Evolutionary conservation across 768 basidiomycete species (phyloP).

Genomic region (Pleurotus platypus): DNA sequence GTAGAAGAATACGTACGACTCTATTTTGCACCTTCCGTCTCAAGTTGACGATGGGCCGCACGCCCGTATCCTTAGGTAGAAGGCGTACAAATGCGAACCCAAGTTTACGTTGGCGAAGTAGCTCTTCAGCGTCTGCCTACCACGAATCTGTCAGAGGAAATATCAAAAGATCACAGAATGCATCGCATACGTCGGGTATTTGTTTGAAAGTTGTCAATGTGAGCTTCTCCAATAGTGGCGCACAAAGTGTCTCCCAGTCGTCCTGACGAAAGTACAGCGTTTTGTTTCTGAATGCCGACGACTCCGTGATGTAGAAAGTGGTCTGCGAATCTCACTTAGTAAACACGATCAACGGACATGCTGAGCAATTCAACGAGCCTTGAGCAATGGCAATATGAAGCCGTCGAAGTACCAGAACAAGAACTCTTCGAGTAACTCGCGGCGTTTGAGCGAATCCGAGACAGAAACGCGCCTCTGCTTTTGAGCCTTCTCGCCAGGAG

Average conservation of each 20-base stretch:
- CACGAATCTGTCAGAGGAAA: not conserved
- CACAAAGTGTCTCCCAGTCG: constrained; percentile 84
- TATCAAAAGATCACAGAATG: not conserved
- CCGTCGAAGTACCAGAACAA: constrained; percentile 94
- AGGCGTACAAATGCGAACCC: constrained; percentile 86
- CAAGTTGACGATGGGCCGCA: constrained; percentile 92
- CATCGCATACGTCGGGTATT: constrained; percentile 55
- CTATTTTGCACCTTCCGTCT: constrained; percentile 41
- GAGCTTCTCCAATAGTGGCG: constrained; percentile 77
- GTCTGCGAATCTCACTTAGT: constrained; percentile 45
- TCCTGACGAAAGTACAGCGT: constrained; percentile 93
- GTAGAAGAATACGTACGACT: constrained; percentile 20
- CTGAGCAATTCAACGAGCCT: constrained; percentile 40
- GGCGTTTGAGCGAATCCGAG: constrained; percentile 70
- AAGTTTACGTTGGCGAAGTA: constrained; percentile 68
- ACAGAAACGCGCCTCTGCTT: constrained; percentile 50
- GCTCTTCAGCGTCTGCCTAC: constrained; percentile 61
- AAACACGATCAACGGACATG: not conserved
- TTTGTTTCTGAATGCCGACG: constrained; percentile 77
- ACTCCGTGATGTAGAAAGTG: constrained; percentile 92
- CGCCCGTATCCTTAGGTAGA: constrained; percentile 92
- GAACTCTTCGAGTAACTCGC: constrained; percentile 83
- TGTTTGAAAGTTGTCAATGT: constrained; percentile 65
- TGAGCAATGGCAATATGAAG: constrained; percentile 75
- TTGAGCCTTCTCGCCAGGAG: constrained; percentile 29